These are phyloP conservation scores for Barnettozyma sucrosica DNA, from an alignment of 805 yeast species.

Conservation along the genomic window DNA sequence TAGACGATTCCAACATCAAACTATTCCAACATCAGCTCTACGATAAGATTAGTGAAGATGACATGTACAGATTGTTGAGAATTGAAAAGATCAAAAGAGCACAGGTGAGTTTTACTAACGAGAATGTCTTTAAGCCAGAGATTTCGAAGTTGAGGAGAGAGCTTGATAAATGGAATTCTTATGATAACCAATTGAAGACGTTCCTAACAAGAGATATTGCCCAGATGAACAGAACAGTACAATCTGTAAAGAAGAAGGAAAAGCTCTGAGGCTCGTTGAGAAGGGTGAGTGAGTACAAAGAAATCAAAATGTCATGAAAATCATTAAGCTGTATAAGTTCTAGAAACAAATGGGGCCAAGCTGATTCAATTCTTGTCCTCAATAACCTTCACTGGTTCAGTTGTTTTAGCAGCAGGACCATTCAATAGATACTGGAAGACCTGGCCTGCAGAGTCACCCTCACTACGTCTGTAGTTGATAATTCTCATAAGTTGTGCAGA, in stretches of 20 bases:
- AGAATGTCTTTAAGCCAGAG: slow-evolving; percentile 17
- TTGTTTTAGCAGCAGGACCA: slow-evolving; percentile 1
- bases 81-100: slow-evolving; percentile 20
- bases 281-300: neutral
- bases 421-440: slow-evolving; percentile 40
- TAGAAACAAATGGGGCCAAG: neutral
- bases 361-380: neutral
- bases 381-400: neutral
- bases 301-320: slow-evolving; percentile 4
- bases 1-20: neutral
- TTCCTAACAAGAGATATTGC: slow-evolving; percentile 18
- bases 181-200: slow-evolving; percentile 21
- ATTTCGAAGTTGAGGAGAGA: slow-evolving; percentile 9
- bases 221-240: slow-evolving; percentile 18
- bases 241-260: slow-evolving; percentile 9
- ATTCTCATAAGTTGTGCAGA: slow-evolving; percentile 77
- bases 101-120: slow-evolving; percentile 14
- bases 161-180: slow-evolving; percentile 20
- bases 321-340: slow-evolving; percentile 3
- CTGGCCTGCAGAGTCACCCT: slow-evolving; percentile 59
- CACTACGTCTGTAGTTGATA: slow-evolving; percentile 51
- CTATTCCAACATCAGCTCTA: slow-evolving; percentile 2
- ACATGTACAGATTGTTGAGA: slow-evolving; percentile 14
- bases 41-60: slow-evolving; percentile 14
- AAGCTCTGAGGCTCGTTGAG: neutral